Evolutionary conservation across 805 yeast species (phyloP).

Genomic region (Candida dajiaensis): DNA sequence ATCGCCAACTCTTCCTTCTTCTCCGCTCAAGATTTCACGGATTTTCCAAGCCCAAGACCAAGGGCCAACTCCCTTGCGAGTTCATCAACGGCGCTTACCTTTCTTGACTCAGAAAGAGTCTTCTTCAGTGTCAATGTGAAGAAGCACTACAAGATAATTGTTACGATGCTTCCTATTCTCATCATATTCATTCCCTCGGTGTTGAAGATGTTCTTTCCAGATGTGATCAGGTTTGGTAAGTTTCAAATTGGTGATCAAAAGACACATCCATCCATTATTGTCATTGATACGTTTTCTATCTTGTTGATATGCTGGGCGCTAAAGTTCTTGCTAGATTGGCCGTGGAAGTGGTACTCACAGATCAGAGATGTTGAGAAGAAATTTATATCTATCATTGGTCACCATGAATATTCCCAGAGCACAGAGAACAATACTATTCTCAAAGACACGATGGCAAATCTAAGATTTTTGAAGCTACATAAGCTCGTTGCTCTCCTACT

Average conservation of each 20-base stretch:
- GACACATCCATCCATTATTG: conserved; percentile 15
- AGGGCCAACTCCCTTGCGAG: neutral
- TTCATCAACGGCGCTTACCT: neutral
- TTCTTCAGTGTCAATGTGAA: conserved; percentile 6
- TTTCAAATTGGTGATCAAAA: conserved; percentile 10
- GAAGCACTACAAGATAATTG: conserved; percentile 9
- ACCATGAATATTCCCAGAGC: neutral
- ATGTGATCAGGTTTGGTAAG: conserved; percentile 7
- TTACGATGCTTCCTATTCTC: conserved; percentile 14
- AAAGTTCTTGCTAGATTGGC: conserved; percentile 34
- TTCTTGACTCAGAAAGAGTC: neutral
- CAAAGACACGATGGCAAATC: neutral
- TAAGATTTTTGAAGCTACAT: conserved; percentile 9
- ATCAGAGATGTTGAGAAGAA: conserved; percentile 16
- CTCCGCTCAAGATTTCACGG: neutral
- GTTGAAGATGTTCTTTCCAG: conserved; percentile 14
- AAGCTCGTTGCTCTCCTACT: conserved; percentile 21
- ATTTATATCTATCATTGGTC: conserved; percentile 5
- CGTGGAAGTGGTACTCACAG: conserved; percentile 34
- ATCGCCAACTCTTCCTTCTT: neutral
- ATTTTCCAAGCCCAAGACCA: neutral
- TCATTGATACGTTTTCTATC: conserved; percentile 30
- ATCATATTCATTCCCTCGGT: conserved; percentile 17
- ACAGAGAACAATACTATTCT: neutral
- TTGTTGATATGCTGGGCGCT: conserved; percentile 30